Conservation (phyloP, 1,139 yeast species). For the Blastobotrys serpentis region DNA sequence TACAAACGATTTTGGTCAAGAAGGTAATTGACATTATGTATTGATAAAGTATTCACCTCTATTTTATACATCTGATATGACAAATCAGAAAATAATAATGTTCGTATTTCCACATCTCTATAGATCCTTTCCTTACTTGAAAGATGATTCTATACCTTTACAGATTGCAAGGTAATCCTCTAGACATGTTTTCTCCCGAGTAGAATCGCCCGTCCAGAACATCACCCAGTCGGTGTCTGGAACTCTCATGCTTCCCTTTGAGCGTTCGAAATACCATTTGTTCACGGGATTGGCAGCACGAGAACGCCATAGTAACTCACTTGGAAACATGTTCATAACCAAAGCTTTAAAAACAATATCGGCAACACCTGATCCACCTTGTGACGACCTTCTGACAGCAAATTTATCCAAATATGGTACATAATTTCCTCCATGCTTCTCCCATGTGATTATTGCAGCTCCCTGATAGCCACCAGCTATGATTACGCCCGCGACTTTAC, state of each 20-base stretch:
- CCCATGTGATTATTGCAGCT: conserved; percentile 88
- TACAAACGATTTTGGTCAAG: conserved; percentile 95
- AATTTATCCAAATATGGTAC: conserved; percentile 83
- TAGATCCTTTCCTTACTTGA: no score
- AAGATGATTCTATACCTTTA: conserved; percentile 45
- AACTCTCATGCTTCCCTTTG: conserved; percentile 63
- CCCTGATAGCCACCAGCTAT: conserved; percentile 96
- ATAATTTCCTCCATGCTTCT: conserved; percentile 37
- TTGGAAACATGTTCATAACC: conserved; percentile 60
- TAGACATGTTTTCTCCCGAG: conserved; percentile 37
- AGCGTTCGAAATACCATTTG: conserved; percentile 95
- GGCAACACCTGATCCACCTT: conserved; percentile 91
- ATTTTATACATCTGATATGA: no score
- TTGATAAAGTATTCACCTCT: no score
- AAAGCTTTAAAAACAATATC: conserved; percentile 86
- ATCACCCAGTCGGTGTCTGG: conserved; percentile 62
- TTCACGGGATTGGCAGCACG: conserved; percentile 83
- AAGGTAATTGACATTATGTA: conserved; percentile 63
- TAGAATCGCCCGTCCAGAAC: conserved; percentile 60
- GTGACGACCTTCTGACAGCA: conserved; percentile 79
- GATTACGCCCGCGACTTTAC: conserved; percentile 68
- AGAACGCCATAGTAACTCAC: conserved; percentile 87
- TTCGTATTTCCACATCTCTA: no score
- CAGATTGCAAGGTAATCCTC: conserved; percentile 45
- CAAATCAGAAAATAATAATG: no score